Evolutionary conservation across 1,139 yeast genomes (phyloP).

Genomic region (Sugiyamaella japonica): DNA sequence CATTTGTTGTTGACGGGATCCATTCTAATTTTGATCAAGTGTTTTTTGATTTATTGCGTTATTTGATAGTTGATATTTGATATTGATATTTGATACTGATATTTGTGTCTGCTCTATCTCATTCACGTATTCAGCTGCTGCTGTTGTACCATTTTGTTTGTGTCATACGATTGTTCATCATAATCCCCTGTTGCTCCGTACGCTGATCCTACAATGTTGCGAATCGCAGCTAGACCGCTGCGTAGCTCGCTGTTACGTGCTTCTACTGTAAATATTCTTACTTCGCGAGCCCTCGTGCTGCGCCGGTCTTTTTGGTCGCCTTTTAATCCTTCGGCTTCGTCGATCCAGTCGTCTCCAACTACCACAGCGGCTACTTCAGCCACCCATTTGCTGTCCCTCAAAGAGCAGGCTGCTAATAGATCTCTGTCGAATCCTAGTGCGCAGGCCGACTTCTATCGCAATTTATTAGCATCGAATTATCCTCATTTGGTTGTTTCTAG

Average conservation of each 20-base stretch:
- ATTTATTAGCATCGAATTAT: conserved; percentile 71
- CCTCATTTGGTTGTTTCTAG: conserved; percentile 93
- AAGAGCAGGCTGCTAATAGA: conserved; percentile 81
- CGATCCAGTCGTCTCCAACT: not conserved
- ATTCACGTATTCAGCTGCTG: no score
- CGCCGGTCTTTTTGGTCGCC: conserved; percentile 12
- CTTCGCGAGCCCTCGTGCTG: not conserved
- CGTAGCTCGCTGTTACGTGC: not conserved
- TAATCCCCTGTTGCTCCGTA: not conserved
- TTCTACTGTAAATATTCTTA: not conserved
- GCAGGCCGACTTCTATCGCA: conserved; percentile 81
- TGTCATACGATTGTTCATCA: not conserved
- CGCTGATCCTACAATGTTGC: not conserved
- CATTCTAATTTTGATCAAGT: no score
- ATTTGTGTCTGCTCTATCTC: no score
- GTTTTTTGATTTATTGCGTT: no score
- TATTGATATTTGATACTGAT: no score
- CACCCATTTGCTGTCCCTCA: conserved; percentile 21
- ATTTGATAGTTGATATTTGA: no score
- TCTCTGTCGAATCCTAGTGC: conserved; percentile 63
- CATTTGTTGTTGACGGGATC: no score
- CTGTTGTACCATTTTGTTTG: no score
- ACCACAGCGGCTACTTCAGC: conserved; percentile 10
- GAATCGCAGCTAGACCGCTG: not conserved
- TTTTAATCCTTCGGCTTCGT: conserved; percentile 6